Percentiles rank a stretch among this genome's conserved stretches.
Evolutionary conservation across 2,329 filamentous ascomycete genomes (phyloP).

Genomic region (Microcyclospora pomicola): DNA sequence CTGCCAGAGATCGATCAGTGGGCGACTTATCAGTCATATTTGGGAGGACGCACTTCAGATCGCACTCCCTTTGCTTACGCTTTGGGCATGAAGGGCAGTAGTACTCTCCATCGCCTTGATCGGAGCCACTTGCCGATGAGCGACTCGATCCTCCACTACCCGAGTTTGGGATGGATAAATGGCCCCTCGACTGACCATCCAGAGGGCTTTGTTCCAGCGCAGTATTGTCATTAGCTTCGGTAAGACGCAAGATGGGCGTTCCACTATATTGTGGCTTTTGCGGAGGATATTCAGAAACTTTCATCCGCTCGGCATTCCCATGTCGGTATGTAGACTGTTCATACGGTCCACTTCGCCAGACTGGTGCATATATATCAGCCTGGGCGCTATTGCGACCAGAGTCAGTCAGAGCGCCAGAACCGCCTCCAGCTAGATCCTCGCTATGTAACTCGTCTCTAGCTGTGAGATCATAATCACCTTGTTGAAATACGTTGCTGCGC

Average conservation of each 20-base stretch:
- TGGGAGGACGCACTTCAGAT: slow-evolving; percentile 22
- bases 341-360: not conserved
- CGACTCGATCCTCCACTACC: too few relatives aligned
- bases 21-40: slow-evolving; percentile 1
- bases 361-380: slow-evolving; percentile 3
- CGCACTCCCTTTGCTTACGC: slow-evolving; percentile 23
- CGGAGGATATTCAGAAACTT: too few relatives aligned
- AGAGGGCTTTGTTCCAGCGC: too few relatives aligned
- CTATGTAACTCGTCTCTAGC: not conserved
- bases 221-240: too few relatives aligned
- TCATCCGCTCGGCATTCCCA: too few relatives aligned
- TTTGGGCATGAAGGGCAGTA: slow-evolving; percentile 10
- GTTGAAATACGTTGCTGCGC: not conserved
- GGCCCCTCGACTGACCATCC: too few relatives aligned
- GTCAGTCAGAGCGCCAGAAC: slow-evolving; percentile 3
- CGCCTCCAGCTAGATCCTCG: slow-evolving; percentile 3
- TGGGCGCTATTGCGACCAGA: not conserved
- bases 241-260: too few relatives aligned
- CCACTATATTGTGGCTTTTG: too few relatives aligned
- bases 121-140: too few relatives aligned
- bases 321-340: too few relatives aligned
- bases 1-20: slow-evolving; percentile 28
- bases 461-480: slow-evolving; percentile 3
- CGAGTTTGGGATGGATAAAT: too few relatives aligned
- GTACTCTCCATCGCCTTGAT: not conserved